These are phyloP conservation scores for Trametes cinnabarina DNA, from an alignment of 768 basidiomycete genomes.

Conservation along the genomic window DNA sequence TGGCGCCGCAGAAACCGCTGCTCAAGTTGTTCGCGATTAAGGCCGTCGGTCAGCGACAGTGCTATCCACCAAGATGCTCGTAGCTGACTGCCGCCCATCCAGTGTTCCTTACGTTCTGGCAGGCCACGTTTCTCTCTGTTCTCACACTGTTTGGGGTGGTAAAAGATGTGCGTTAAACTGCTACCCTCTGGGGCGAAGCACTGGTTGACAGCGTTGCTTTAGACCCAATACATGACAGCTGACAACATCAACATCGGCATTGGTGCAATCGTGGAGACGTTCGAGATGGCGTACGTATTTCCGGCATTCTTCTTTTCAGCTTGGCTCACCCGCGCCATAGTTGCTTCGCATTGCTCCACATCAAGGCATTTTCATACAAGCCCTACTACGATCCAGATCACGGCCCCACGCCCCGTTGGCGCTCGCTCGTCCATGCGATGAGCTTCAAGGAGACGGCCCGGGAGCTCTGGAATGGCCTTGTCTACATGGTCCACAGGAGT, in stretches of 20 bases:
- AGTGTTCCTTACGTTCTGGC: constrained; percentile 80
- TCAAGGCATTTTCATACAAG: constrained; percentile 70
- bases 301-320: constrained; percentile 9
- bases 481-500: constrained; percentile 56
- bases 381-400: constrained; percentile 44
- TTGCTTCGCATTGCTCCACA: constrained; percentile 66
- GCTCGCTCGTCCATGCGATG: constrained; percentile 60
- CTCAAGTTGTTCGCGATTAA: constrained; percentile 72
- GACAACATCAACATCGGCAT: constrained; percentile 72
- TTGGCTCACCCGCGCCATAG: constrained; percentile 32
- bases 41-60: constrained; percentile 53
- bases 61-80: not conserved
- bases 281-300: constrained; percentile 67
- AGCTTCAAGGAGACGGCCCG: constrained; percentile 68
- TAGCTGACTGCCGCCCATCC: not conserved
- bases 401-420: constrained; percentile 48
- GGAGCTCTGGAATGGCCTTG: constrained; percentile 55
- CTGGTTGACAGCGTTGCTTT: too few species aligned
- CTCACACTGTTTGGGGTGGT: constrained; percentile 58
- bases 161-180: constrained; percentile 56
- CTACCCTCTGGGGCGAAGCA: too few species aligned
- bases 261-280: constrained; percentile 62
- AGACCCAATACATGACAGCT: constrained; percentile 71
- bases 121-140: constrained; percentile 56
- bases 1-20: constrained; percentile 60